Evolutionary conservation across 805 yeast genomes (phyloP).

Genomic region (Suhomyces kilbournensis): DNA sequence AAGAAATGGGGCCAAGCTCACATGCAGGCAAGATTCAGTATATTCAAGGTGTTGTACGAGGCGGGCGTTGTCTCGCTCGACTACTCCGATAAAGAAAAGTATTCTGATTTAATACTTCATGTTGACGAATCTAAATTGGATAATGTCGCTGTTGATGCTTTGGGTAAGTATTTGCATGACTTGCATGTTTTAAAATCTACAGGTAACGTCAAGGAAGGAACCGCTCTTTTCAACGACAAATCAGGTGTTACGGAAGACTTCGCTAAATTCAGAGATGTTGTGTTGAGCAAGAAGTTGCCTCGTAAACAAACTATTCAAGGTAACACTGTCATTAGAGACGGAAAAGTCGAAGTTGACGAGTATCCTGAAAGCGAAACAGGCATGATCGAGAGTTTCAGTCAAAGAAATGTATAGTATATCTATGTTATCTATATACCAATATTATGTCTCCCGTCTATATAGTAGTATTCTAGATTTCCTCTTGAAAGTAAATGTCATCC

Average conservation of each 20-base stretch:
- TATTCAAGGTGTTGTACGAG: conserved; percentile 68
- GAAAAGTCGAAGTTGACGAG: conserved; percentile 56
- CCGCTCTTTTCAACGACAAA: conserved; percentile 59
- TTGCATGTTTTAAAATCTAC: conserved; percentile 79
- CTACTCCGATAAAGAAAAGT: conserved; percentile 44
- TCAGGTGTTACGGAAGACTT: conserved; percentile 66
- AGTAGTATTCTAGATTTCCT: too few relatives aligned
- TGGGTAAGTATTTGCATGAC: conserved; percentile 65
- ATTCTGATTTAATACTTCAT: conserved; percentile 56
- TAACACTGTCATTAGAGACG: conserved; percentile 52
- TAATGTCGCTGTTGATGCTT: conserved; percentile 68
- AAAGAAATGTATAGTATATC: conserved; percentile 33
- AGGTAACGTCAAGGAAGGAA: conserved; percentile 67
- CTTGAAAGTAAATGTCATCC: background rate
- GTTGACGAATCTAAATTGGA: conserved; percentile 63
- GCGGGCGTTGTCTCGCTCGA: conserved; percentile 63
- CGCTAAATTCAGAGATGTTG: conserved; percentile 63
- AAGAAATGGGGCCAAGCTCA: conserved; percentile 93
- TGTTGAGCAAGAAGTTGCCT: conserved; percentile 71
- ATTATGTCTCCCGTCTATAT: background rate
- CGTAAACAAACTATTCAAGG: conserved; percentile 84
- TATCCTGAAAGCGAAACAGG: conserved; percentile 73
- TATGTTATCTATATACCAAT: background rate
- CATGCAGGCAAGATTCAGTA: conserved; percentile 89
- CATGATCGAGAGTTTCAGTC: conserved; percentile 73